phyloP scores from a whole-genome alignment of 106 monocot genomes.

The Ottelia alismoides region DNA sequence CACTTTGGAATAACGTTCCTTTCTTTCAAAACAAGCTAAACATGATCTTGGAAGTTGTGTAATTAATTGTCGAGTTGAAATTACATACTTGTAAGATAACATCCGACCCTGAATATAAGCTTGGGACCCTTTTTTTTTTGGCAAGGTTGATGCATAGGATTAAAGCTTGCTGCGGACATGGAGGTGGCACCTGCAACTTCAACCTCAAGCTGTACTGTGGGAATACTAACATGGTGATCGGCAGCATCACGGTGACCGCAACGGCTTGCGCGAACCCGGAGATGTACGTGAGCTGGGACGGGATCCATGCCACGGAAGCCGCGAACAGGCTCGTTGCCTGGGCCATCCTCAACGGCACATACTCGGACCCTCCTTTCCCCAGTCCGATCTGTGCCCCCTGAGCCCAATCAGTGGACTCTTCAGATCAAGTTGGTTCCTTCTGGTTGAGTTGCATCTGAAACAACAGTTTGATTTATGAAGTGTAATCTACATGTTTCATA shows the following conservation, averaged over 20 bases:
- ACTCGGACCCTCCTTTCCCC: conserved; percentile 46
- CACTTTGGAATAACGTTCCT: too few relatives aligned
- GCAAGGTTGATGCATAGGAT: conserved; percentile 51
- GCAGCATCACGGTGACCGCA: conserved; percentile 35
- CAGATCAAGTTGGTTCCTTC: too few relatives aligned
- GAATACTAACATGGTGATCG: conserved; percentile 44
- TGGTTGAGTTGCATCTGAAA: too few relatives aligned
- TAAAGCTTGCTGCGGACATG: conserved; percentile 69
- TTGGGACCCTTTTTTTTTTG: not conserved
- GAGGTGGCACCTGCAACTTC: conserved; percentile 62
- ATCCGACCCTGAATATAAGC: not conserved
- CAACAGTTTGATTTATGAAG: too few relatives aligned
- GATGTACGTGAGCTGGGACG: conserved; percentile 89
- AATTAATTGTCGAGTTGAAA: too few relatives aligned
- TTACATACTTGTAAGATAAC: too few relatives aligned
- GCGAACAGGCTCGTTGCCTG: conserved; percentile 42
- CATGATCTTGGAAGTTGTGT: too few relatives aligned
- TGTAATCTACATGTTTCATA: too few relatives aligned
- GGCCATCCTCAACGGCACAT: conserved; percentile 39
- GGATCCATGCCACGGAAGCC: conserved; percentile 76
- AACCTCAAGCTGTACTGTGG: conserved; percentile 45
- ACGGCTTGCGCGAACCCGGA: conserved; percentile 50
- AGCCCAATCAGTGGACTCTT: too few relatives aligned
- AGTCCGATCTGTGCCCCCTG: too few relatives aligned
- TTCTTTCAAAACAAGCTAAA: too few relatives aligned